These are phyloP conservation scores for Hyphopichia buzzinii DNA, from an alignment of 1,139 yeast species.

Conservation along the genomic window DNA sequence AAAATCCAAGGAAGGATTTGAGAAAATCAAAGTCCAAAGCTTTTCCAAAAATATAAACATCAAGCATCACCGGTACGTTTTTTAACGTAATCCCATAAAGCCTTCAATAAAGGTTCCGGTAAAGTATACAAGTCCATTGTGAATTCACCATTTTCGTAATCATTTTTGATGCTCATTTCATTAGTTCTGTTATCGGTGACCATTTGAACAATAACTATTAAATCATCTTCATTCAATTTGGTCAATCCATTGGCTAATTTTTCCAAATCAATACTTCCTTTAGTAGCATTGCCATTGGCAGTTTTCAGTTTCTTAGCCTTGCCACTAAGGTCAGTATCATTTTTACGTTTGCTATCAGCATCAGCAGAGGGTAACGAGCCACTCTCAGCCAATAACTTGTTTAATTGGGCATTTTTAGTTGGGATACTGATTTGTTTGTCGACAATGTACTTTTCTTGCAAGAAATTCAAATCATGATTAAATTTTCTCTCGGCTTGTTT, in stretches of 20 bases:
- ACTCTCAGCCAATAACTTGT: constrained; percentile 70
- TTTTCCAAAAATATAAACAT: too few relatives aligned
- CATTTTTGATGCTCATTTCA: constrained; percentile 95
- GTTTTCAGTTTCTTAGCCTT: constrained; percentile 69
- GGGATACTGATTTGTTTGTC: constrained; percentile 81
- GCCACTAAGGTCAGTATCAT: constrained; percentile 18
- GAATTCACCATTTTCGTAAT: constrained; percentile 95
- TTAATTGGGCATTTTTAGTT: constrained; percentile 65
- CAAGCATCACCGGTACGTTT: constrained; percentile 52
- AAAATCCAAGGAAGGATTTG: too few relatives aligned
- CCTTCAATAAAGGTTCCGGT: constrained; percentile 87
- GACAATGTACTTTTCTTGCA: constrained; percentile 69
- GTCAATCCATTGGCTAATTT: constrained; percentile 88
- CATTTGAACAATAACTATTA: constrained; percentile 95
- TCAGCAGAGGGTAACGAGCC: constrained; percentile 69
- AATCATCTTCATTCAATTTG: constrained; percentile 85
- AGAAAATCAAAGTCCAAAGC: neutral
- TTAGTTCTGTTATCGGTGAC: constrained; percentile 93
- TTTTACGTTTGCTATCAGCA: constrained; percentile 26
- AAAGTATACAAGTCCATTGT: constrained; percentile 93
- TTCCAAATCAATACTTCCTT: constrained; percentile 82
- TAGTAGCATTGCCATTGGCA: constrained; percentile 46
- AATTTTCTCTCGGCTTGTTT: constrained; percentile 85
- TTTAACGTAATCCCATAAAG: constrained; percentile 92
- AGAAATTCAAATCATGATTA: constrained; percentile 85